Evolutionary conservation across 2,329 filamentous ascomycete species (phyloP), one percentile per base, ranked within the genome.

Genomic region (Cladosporium sp.): DNA sequence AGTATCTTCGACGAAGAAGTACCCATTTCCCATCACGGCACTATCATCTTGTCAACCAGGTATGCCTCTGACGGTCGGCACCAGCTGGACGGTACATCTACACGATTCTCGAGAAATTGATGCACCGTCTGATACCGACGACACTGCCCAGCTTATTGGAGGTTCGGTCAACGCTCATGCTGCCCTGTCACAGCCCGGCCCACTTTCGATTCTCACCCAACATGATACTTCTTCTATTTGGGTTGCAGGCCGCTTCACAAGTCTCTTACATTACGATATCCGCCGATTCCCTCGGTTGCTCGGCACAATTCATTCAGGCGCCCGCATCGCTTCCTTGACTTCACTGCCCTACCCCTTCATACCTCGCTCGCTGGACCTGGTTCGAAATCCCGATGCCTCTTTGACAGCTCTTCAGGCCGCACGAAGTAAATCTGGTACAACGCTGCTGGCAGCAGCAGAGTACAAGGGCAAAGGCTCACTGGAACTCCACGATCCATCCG

Each of bases 381-480:
- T 88, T 1, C 82, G 84, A 4, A 79, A 81, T 25, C 75, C 77
- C 5, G 84, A 83, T 23, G 81, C 65, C 36, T 64, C 85, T 66
- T 77, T 82, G 63, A 83, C 85, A 64, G 83, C 83, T 68, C 80
- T 87, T 14, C 80, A 76, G 68, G 79, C 80, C 21, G 82, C 83
- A n/a, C 89, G 89, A 70, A 78, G 73, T n/a, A 75, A 76, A 0
- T 72, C 78, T 0, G 84, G 88, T 0, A 83, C 89, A 54, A 93
- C 90, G 0, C 78, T 97, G 28, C 85, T 97, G 60, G 91, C 92
- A 2, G 91, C 91, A 46, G 94, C 93, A 5, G 91, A 94, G 74
- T 97, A 97, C 80, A 96, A 95, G 71, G 92, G 90, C 34, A 93
- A 95, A 76, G 94, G 94, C 0, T 93, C 91, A 0, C 81, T 98